Evolutionary conservation across 805 yeast species (phyloP).

Genomic region (Wickerhamomyces alni): DNA sequence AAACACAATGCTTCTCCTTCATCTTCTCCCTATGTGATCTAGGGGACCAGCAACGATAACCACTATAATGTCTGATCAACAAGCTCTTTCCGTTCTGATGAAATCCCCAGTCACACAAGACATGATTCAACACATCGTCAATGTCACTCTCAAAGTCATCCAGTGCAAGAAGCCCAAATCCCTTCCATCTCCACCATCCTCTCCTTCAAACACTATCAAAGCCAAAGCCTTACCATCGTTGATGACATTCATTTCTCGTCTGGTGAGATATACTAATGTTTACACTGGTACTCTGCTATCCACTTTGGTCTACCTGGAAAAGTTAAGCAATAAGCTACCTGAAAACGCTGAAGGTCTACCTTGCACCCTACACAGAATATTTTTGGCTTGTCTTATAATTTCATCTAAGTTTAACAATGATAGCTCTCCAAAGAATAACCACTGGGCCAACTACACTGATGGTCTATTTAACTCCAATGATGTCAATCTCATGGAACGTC

Average conservation of each 20-base stretch:
- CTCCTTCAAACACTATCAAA: slow-evolving; percentile 24
- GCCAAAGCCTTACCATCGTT: slow-evolving; percentile 46
- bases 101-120: slow-evolving; percentile 67
- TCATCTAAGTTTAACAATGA: slow-evolving; percentile 75
- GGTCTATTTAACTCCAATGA: slow-evolving; percentile 64
- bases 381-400: slow-evolving; percentile 66
- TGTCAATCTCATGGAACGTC: slow-evolving; percentile 77
- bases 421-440: slow-evolving; percentile 68
- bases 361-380: slow-evolving; percentile 74
- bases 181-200: slow-evolving; percentile 28
- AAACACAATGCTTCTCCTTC: too few species aligned
- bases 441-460: slow-evolving; percentile 77
- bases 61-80: slow-evolving; percentile 36
- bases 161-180: slow-evolving; percentile 44
- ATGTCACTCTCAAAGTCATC: slow-evolving; percentile 57
- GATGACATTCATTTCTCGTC: slow-evolving; percentile 65
- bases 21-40: too few species aligned
- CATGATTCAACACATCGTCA: slow-evolving; percentile 66
- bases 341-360: slow-evolving; percentile 70
- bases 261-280: slow-evolving; percentile 73
- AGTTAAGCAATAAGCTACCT: slow-evolving; percentile 56
- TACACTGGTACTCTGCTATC: slow-evolving; percentile 74
- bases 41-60: too few species aligned
- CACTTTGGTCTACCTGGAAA: slow-evolving; percentile 61
- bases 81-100: slow-evolving; percentile 56